Conservation (phyloP, 805 yeast genomes). For the Starmera dryadoides region DNA sequence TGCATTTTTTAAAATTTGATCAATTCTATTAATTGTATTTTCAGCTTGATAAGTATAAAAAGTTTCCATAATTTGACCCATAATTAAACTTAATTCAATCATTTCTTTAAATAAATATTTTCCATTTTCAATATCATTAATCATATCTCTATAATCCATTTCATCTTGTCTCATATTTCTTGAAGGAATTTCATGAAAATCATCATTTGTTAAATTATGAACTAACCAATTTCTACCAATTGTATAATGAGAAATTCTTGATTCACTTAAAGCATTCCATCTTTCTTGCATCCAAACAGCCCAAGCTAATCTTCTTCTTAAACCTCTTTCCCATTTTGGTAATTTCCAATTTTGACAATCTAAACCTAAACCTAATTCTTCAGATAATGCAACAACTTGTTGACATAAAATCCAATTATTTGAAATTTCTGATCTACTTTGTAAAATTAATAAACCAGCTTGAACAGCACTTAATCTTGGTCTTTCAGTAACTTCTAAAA, state of each 20-base stretch:
- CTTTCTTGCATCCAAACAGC: constrained; percentile 90
- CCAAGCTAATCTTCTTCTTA: constrained; percentile 89
- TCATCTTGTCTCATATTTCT: constrained; percentile 12
- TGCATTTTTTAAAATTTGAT: constrained; percentile 64
- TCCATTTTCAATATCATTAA: constrained; percentile 61
- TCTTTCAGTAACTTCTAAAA: constrained; percentile 67
- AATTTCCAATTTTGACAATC: constrained; percentile 88
- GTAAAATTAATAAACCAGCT: constrained; percentile 75
- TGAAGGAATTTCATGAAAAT: constrained; percentile 65
- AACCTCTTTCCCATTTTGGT: constrained; percentile 92
- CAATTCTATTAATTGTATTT: constrained; percentile 48
- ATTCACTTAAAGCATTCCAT: constrained; percentile 78
- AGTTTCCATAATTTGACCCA: constrained; percentile 64
- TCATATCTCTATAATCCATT: constrained; percentile 11
- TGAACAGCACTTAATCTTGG: constrained; percentile 91
- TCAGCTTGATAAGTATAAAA: constrained; percentile 69
- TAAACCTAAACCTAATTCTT: constrained; percentile 85
- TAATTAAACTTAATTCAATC: constrained; percentile 57
- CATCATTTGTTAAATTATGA: constrained; percentile 54
- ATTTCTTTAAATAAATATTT: constrained; percentile 60
- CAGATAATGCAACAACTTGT: constrained; percentile 81
- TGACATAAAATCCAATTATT: constrained; percentile 83
- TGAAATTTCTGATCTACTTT: constrained; percentile 46
- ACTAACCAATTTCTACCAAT: constrained; percentile 78
- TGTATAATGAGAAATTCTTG: constrained; percentile 77